Conservation (phyloP, 1,284 basidiomycete genomes). For the Fomitopsis schrenkii region DNA sequence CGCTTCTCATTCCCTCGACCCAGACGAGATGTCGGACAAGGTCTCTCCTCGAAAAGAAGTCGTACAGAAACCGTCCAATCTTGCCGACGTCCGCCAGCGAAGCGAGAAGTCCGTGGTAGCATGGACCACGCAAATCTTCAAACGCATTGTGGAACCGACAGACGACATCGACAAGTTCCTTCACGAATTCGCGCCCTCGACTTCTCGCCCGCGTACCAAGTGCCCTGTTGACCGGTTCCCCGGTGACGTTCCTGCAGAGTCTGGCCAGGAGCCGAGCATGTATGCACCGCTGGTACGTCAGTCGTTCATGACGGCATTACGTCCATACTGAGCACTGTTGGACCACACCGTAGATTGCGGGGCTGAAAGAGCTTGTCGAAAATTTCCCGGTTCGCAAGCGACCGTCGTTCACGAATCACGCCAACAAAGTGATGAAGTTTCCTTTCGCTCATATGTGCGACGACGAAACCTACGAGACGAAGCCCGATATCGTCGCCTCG, state of each 20-base stretch:
- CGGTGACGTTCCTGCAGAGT: too few relatives aligned
- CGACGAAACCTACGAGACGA: background rate
- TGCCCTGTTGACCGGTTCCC: background rate
- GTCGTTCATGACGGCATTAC: too few relatives aligned
- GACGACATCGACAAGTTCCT: background rate
- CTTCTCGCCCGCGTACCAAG: too few relatives aligned
- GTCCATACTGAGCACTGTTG: too few relatives aligned
- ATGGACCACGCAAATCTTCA: background rate
- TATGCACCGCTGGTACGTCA: too few relatives aligned
- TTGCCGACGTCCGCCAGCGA: background rate
- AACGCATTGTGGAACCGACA: background rate
- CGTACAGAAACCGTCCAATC: background rate
- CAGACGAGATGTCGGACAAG: background rate
- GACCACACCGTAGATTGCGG: background rate
- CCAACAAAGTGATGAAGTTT: background rate
- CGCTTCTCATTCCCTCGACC: background rate
- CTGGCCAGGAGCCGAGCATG: too few relatives aligned
- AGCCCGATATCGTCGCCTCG: background rate
- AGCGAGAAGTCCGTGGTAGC: background rate
- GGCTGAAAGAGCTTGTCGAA: background rate
- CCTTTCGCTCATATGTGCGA: background rate
- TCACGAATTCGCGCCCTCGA: background rate
- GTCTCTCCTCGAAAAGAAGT: background rate
- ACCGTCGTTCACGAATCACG: background rate
- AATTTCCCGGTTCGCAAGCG: background rate